Evolutionary conservation across 164 flowering plant genomes (phyloP).

Genomic region (Macadamia tetraphylla): DNA sequence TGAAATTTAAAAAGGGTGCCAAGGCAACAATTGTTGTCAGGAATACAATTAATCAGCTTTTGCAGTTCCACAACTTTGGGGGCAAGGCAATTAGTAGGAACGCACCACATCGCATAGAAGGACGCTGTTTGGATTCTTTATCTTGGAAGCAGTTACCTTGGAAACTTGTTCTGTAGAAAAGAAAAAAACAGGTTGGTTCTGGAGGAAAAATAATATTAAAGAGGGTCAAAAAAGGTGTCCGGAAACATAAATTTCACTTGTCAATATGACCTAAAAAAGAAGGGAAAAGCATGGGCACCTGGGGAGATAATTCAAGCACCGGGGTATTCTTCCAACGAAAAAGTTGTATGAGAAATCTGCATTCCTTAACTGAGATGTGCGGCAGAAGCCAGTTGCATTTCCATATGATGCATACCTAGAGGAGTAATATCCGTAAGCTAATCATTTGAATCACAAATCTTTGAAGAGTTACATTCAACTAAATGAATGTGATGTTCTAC

Average conservation of each 20-base stretch:
- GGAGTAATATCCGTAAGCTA: constrained; percentile 9
- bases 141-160: constrained; percentile 77
- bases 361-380: constrained; percentile 44
- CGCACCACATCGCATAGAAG: constrained; percentile 67
- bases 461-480: not conserved
- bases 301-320: constrained; percentile 70
- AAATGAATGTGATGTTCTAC: not conserved
- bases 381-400: constrained; percentile 56
- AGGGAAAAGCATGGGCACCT: constrained; percentile 35
- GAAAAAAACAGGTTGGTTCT: constrained; percentile 6
- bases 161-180: constrained; percentile 61
- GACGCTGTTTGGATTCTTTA: constrained; percentile 56
- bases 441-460: not conserved
- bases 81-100: not conserved
- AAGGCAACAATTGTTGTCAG: no score
- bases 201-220: not conserved
- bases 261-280: no score
- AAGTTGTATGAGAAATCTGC: constrained; percentile 83
- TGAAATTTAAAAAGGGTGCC: not conserved
- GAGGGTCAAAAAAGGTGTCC: constrained; percentile 36
- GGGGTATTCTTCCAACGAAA: constrained; percentile 69
- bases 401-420: constrained; percentile 52
- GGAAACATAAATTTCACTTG: constrained; percentile 39
- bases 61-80: no score
- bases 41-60: no score